Percentiles rank a stretch among this genome's conserved stretches.
Conservation (phyloP, 2,329 filamentous ascomycete genomes). For the Fusarium nanum region DNA sequence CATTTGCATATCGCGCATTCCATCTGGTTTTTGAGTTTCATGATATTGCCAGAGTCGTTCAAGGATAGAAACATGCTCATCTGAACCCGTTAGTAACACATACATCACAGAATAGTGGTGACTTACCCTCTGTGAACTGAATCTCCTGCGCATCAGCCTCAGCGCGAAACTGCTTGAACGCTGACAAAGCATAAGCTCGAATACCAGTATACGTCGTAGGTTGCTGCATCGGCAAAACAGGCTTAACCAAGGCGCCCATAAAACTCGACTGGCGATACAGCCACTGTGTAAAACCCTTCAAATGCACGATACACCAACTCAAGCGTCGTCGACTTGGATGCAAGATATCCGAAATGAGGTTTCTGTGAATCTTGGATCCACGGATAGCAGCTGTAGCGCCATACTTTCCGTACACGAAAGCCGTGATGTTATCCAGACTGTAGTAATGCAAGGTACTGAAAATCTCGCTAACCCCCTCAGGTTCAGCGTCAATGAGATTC, state of each 20-base stretch:
- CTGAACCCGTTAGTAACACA: neutral
- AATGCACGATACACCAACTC: conserved; percentile 30
- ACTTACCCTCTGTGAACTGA: neutral
- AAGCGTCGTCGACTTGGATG: conserved; percentile 34
- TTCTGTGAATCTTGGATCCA: conserved; percentile 18
- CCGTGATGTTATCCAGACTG: conserved; percentile 31
- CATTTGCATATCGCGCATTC: conserved; percentile 58
- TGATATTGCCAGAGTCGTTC: conserved; percentile 53
- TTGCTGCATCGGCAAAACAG: conserved; percentile 35
- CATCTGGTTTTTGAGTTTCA: conserved; percentile 38
- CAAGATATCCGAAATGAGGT: conserved; percentile 30
- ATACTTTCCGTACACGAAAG: conserved; percentile 31
- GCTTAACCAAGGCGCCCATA: neutral
- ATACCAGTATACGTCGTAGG: conserved; percentile 37
- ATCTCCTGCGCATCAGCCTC: neutral
- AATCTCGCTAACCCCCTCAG: conserved; percentile 25
- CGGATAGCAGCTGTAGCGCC: conserved; percentile 27
- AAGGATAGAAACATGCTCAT: conserved; percentile 51
- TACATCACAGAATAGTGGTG: no score
- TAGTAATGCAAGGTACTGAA: conserved; percentile 39
- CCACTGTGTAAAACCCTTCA: conserved; percentile 27
- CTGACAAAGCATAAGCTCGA: conserved; percentile 19
- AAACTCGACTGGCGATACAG: conserved; percentile 21
- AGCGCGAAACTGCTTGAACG: conserved; percentile 22
- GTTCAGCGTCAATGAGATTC: conserved; percentile 20